Evolutionary conservation across 176 grass and related monocot genomes (phyloP).

Genomic region (Aegilops speltoides): DNA sequence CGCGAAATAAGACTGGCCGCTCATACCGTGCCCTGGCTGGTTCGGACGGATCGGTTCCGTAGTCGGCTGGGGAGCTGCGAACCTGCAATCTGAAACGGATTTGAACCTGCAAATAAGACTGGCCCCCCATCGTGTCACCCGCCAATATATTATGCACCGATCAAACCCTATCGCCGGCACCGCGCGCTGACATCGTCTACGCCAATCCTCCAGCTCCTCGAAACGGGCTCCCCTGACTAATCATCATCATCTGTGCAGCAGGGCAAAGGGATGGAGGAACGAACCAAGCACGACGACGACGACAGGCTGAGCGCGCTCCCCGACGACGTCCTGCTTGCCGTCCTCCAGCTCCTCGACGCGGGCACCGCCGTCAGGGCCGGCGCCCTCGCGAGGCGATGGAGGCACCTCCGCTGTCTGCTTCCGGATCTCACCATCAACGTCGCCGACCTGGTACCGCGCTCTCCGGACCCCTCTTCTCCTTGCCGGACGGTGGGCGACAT

Average conservation of each 20-base stretch:
- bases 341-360: background rate
- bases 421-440: background rate
- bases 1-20: too few species aligned
- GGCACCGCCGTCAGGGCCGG: background rate
- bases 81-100: too few species aligned
- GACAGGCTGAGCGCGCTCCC: background rate
- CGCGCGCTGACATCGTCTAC: too few species aligned
- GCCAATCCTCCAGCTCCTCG: too few species aligned
- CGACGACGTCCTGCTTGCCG: background rate
- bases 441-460: background rate
- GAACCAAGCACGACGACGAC: background rate
- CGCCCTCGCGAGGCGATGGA: background rate
- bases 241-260: background rate
- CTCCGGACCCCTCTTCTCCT: background rate
- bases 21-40: too few species aligned
- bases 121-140: too few species aligned
- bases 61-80: too few species aligned
- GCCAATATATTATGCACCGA: too few species aligned
- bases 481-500: background rate
- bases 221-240: background rate
- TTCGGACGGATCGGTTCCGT: too few species aligned
- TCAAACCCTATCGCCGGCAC: too few species aligned
- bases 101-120: too few species aligned
- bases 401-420: background rate
- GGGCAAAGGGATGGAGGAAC: background rate